Percentiles rank a stretch among this genome's conserved stretches.
These are phyloP conservation scores for Lactifluus subvellereus DNA, from an alignment of 768 basidiomycete genomes.

Conservation along the genomic window DNA sequence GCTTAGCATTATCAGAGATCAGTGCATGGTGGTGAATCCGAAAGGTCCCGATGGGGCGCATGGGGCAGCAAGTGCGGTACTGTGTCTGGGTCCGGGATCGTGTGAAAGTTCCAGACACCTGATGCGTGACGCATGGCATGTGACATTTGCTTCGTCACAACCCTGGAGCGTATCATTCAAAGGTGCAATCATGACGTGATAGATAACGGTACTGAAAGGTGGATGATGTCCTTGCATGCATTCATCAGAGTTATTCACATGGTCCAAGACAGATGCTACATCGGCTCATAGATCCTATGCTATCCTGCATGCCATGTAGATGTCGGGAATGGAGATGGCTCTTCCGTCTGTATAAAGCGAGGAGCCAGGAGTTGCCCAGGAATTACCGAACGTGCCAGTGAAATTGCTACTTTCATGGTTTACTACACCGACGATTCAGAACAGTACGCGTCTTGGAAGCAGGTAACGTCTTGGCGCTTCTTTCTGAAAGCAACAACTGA, in stretches of 20 bases:
- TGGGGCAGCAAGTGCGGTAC: too few relatives aligned
- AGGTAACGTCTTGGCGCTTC: background rate
- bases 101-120: too few relatives aligned
- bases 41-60: too few relatives aligned
- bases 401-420: background rate
- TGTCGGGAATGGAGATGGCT: background rate
- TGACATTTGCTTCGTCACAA: background rate
- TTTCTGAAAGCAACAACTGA: background rate
- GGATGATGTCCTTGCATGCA: background rate
- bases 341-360: slow-evolving; percentile 1
- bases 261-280: background rate
- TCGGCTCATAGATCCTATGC: background rate
- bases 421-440: slow-evolving; percentile 13
- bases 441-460: slow-evolving; percentile 10
- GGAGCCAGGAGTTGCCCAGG: background rate
- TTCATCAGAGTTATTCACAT: slow-evolving; percentile 1
- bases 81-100: too few relatives aligned
- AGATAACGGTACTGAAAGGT: background rate
- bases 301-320: background rate
- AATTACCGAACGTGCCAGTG: background rate
- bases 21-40: too few relatives aligned
- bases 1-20: background rate
- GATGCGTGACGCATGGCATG: too few relatives aligned
- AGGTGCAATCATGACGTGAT: too few relatives aligned
- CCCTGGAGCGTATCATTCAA: too few relatives aligned